Evolutionary conservation across 495 filamentous ascomycete species (phyloP), one percentile per base, ranked within the genome.

Genomic region (Xylaria longipes): DNA sequence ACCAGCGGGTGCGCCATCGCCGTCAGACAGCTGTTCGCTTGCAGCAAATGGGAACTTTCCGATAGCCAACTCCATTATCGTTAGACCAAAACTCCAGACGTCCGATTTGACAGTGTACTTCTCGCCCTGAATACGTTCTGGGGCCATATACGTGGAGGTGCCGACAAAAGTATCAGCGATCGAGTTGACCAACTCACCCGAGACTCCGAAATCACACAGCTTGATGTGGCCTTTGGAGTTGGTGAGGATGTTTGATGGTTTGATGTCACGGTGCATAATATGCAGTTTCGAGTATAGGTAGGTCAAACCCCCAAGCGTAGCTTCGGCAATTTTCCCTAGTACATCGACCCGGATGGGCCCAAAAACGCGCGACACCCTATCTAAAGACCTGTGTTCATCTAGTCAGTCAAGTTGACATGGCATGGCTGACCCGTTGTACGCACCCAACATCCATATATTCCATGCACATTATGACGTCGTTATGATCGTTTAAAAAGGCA

Each of bases 381-480:
- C 96, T 33, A 99, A 88, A n/a, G 96, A 94, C 54, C 96, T 98
- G 74, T 71, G 25, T 70, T 65, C 33, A 39, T 52, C 31, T 37
- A 4, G 74, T 89, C 75, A 89, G 87, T 12, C 60, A 35, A 27
- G 25, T 33, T 22, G 39, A 48, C 33, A 14, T 25, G 22, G 25
- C 29, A 45, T 35, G 35, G 62, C 11, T 54, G 27, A 20, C 46
- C 27, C 12, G 87, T 48, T 50, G 17, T 22, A 82, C 90, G 80
- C 88, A 99, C 96, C 97, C 97, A 82, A 94, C 93, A 84, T 99
- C 96, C 94, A 97, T 97, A 77, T 99, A 98, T 80, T 99, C 96
- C 96, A 99, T 99, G 80, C 96, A 99, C 92, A 99, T 92, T 71
- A 98, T 94, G 71, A 99, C 97, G 83, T 98, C 96, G 73, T 96